These are phyloP conservation scores for Dioszegia aurantiaca DNA, from an alignment of 768 basidiomycete species.

Conservation along the genomic window DNA sequence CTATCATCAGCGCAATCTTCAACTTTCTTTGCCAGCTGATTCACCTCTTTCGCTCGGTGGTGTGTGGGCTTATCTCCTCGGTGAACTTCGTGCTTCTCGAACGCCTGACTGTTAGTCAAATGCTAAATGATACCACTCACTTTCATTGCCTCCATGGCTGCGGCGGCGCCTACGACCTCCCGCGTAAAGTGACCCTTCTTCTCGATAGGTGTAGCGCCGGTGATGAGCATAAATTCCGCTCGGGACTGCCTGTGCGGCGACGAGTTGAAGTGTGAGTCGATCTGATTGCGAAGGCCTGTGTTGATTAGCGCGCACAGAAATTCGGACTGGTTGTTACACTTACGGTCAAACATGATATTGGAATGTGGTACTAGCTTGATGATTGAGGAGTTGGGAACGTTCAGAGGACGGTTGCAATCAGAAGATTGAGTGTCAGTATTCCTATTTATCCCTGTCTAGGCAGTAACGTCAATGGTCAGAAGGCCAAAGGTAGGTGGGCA, in stretches of 20 bases:
- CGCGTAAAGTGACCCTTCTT: conserved; percentile 40
- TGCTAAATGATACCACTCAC: conserved; percentile 1
- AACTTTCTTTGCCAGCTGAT: not conserved
- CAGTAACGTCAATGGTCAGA: no score
- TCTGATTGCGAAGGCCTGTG: conserved; percentile 5
- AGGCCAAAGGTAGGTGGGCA: not conserved
- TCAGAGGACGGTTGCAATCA: no score
- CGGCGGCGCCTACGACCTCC: conserved; percentile 41
- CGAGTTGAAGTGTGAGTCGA: conserved; percentile 7
- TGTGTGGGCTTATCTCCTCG: conserved; percentile 22
- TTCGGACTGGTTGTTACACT: conserved; percentile 5
- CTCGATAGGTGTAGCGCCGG: conserved; percentile 32
- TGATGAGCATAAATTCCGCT: conserved; percentile 40
- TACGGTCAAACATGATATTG: conserved; percentile 10
- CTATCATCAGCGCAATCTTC: no score
- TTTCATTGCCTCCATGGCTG: conserved; percentile 41
- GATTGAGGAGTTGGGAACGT: no score
- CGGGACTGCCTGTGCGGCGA: conserved; percentile 20
- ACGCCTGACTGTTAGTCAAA: conserved; percentile 16
- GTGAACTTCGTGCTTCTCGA: conserved; percentile 36
- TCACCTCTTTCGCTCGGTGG: conserved; percentile 19
- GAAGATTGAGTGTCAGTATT: no score
- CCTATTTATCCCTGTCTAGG: no score
- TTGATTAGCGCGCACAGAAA: no score
- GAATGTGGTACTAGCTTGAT: no score